Conservation (phyloP, 441 rosid species). For the Gossypium davidsonii region DNA sequence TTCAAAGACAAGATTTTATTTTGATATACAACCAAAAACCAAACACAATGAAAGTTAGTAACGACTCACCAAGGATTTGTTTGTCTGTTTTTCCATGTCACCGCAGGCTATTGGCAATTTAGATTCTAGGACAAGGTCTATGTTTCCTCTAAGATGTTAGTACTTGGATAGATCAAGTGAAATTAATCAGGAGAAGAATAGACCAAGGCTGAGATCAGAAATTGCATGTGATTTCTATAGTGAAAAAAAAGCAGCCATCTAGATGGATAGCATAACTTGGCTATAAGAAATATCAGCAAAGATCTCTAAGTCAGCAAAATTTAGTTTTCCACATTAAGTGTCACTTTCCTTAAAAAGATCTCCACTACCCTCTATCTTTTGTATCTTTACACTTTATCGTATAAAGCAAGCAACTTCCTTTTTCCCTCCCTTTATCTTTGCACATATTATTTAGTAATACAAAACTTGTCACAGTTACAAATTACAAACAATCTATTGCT, state of each 20-base stretch:
- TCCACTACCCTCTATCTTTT: not conserved
- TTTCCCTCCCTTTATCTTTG: not conserved
- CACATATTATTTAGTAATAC: not conserved
- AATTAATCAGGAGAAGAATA: not conserved
- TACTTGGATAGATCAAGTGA: not conserved
- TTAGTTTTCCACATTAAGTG: not conserved
- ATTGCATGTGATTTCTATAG: not conserved
- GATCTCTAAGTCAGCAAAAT: not conserved
- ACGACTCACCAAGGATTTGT: not conserved
- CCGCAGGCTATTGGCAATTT: not conserved
- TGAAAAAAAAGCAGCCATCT: not conserved
- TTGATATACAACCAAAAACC: not conserved
- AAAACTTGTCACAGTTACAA: not conserved
- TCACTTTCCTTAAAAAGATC: conserved; percentile 8
- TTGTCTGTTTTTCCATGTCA: not conserved
- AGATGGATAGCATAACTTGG: not conserved
- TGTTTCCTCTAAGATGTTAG: not conserved
- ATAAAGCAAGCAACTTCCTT: conserved; percentile 3
- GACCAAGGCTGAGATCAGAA: not conserved
- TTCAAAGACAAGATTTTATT: not conserved
- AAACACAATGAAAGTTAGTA: not conserved
- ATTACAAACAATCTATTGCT: not conserved
- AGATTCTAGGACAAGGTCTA: not conserved
- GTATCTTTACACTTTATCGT: not conserved
- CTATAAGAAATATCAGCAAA: not conserved